Evolutionary conservation across 1,284 basidiomycete genomes (phyloP).

Genomic region (Blastosporella zonata): DNA sequence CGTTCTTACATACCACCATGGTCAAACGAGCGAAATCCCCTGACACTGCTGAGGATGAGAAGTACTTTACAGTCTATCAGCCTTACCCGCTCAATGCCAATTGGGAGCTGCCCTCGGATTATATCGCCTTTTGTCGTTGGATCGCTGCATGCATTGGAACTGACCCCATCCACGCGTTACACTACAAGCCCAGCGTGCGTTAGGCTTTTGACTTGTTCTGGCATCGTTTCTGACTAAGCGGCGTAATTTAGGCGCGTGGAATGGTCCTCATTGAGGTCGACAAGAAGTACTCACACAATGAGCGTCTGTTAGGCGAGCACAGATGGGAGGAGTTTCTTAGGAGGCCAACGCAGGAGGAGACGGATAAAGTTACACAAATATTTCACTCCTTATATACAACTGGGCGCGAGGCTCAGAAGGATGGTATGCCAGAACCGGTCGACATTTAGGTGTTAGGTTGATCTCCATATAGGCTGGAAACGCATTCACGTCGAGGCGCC

Average conservation of each 20-base stretch:
- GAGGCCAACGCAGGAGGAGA: conserved; percentile 42
- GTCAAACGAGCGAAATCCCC: conserved; percentile 60
- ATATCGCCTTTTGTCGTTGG: conserved; percentile 55
- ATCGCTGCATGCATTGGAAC: conserved; percentile 54
- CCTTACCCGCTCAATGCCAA: conserved; percentile 60
- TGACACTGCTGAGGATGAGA: conserved; percentile 52
- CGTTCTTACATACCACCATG: conserved; percentile 36
- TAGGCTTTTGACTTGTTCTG: not conserved
- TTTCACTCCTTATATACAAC: conserved; percentile 51
- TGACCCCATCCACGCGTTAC: conserved; percentile 49
- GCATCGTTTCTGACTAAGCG: conserved; percentile 1
- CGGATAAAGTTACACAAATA: conserved; percentile 40
- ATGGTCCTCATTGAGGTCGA: conserved; percentile 64
- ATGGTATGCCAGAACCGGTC: conserved; percentile 30
- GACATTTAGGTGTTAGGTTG: not conserved
- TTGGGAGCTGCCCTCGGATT: conserved; percentile 48
- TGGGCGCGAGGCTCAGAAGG: conserved; percentile 40
- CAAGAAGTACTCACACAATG: conserved; percentile 35
- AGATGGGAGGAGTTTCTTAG: conserved; percentile 55
- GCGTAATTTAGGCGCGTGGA: conserved; percentile 47
- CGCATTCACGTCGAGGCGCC: conserved; percentile 45
- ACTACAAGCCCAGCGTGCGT: conserved; percentile 62
- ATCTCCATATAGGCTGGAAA: conserved; percentile 58
- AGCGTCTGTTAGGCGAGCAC: conserved; percentile 60
- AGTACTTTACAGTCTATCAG: conserved; percentile 56